These are phyloP conservation scores for Pleurotus pulmonarius DNA, from an alignment of 768 basidiomycete genomes.

Conservation along the genomic window DNA sequence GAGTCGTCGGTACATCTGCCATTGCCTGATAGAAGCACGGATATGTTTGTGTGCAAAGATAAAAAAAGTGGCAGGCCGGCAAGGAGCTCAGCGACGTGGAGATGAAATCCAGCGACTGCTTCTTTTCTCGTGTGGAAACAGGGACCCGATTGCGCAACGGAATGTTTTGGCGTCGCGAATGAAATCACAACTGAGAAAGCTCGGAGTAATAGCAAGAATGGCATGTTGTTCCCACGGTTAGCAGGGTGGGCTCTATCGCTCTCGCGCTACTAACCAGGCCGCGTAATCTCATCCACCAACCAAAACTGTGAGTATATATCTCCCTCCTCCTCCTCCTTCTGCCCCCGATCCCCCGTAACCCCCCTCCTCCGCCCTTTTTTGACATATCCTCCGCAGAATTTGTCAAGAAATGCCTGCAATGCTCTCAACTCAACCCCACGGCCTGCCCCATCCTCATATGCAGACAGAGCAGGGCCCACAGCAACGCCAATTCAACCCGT, in stretches of 20 bases:
- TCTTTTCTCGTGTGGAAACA: not conserved
- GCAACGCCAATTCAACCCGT: constrained; percentile 77
- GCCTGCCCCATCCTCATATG: not conserved
- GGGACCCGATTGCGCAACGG: not conserved
- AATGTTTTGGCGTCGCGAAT: not conserved
- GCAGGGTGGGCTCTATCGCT: constrained; percentile 33
- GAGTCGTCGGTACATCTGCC: constrained; percentile 7
- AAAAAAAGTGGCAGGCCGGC: not conserved
- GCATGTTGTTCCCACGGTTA: constrained; percentile 11
- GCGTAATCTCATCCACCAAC: constrained; percentile 33
- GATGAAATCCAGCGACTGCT: not conserved
- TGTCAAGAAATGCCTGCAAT: constrained; percentile 30
- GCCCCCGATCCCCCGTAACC: constrained; percentile 22
- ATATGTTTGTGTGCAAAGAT: not conserved
- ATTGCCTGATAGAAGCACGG: not conserved
- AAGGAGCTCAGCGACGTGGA: not conserved
- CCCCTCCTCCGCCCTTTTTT: constrained; percentile 19
- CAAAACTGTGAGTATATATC: constrained; percentile 13
- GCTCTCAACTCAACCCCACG: constrained; percentile 25
- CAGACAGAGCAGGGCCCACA: constrained; percentile 26
- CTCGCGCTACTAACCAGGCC: constrained; percentile 16
- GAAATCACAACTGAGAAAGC: constrained; percentile 18
- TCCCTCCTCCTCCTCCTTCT: constrained; percentile 15
- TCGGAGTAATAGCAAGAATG: constrained; percentile 29
- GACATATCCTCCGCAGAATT: constrained; percentile 8